Conservation (phyloP, 148 eudicot species). For the Amaranthus hypochondriacus region DNA sequence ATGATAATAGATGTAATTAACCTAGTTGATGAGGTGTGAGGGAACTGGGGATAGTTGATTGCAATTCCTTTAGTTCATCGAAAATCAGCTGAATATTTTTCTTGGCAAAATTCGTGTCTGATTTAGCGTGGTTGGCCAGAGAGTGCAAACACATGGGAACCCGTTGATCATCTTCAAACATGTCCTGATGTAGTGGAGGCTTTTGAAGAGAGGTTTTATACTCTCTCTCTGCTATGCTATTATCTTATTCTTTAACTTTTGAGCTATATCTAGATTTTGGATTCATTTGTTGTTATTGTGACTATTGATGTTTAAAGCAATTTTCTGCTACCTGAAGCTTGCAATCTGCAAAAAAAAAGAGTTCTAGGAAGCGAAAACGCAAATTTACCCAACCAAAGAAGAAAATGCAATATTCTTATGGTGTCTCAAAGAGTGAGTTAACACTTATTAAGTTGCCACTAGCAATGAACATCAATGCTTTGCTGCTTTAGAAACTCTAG, state of each 20-base stretch:
- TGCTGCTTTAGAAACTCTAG: constrained; percentile 23
- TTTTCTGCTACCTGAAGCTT: constrained; percentile 33
- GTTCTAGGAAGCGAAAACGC: constrained; percentile 60
- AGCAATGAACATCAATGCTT: constrained; percentile 29
- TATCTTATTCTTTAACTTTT: not conserved
- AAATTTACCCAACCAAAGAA: constrained; percentile 66
- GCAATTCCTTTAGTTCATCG: not conserved
- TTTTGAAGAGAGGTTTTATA: constrained; percentile 73
- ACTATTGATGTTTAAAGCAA: not conserved
- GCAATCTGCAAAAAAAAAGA: constrained; percentile 49
- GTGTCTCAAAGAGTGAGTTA: constrained; percentile 51
- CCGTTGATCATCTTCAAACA: constrained; percentile 65
- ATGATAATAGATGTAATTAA: not conserved
- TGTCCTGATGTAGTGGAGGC: constrained; percentile 85
- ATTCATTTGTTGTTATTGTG: not conserved
- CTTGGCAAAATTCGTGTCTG: constrained; percentile 21
- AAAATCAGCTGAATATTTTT: constrained; percentile 2
- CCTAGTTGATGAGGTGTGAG: not conserved
- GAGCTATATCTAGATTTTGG: not conserved
- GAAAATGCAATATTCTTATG: constrained; percentile 64
- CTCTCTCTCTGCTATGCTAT: constrained; percentile 15
- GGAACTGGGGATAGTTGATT: not conserved
- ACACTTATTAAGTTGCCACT: constrained; percentile 31
- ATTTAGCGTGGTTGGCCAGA: constrained; percentile 97
- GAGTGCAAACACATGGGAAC: constrained; percentile 95